phyloP scores from a whole-genome alignment of 176 grass and related monocot species.

The Oryza coarctata region DNA sequence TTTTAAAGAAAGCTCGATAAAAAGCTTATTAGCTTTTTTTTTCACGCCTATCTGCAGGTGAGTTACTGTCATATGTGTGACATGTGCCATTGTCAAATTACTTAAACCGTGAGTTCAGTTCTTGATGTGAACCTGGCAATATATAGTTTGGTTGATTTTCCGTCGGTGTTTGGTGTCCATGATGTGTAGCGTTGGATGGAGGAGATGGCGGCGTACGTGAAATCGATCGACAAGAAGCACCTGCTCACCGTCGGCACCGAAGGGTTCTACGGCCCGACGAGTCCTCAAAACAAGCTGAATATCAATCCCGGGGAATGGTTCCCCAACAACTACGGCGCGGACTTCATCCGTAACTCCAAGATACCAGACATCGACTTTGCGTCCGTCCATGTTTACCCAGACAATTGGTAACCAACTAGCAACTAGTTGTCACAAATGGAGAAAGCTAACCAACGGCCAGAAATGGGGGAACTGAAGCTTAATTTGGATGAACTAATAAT shows the following conservation, averaged over 20 bases:
- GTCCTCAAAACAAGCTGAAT: constrained; percentile 41
- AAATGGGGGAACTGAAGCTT: not conserved
- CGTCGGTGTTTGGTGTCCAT: not conserved
- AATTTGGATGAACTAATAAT: not conserved
- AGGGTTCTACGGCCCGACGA: constrained; percentile 86
- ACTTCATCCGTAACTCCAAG: constrained; percentile 87
- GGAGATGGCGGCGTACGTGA: constrained; percentile 81
- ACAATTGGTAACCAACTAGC: constrained; percentile 55
- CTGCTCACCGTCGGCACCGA: constrained; percentile 81
- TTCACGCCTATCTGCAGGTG: too few species aligned
- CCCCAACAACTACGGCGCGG: constrained; percentile 63
- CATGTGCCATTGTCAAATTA: not conserved
- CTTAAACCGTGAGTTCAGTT: not conserved
- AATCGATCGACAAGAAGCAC: constrained; percentile 74
- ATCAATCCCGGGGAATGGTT: constrained; percentile 77
- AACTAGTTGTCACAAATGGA: not conserved
- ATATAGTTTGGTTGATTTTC: not conserved
- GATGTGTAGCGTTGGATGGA: constrained; percentile 75
- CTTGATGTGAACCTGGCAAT: not conserved
- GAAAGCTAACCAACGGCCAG: not conserved
- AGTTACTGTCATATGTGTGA: not conserved
- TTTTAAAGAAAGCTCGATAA: too few species aligned
- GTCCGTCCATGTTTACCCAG: constrained; percentile 90
- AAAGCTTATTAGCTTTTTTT: too few species aligned
- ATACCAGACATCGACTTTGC: constrained; percentile 73